A percentile compares a stretch with the other conserved stretches of the same genome.
Conservation (phyloP, 768 basidiomycete species). For the Tylopilus intermedius region DNA sequence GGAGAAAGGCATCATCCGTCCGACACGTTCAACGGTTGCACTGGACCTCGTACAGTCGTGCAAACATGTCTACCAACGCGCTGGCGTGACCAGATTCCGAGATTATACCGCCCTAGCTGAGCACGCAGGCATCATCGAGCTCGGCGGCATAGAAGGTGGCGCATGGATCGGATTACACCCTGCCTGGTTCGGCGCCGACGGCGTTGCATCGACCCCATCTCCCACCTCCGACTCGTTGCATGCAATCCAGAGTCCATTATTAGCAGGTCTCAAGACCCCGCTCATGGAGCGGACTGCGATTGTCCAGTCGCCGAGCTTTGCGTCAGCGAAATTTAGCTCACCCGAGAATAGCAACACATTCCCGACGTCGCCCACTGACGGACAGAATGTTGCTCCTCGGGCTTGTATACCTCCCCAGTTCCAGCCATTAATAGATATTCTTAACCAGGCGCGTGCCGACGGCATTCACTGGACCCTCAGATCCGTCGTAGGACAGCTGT, state of each 20-base stretch:
- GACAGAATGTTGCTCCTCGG: not conserved
- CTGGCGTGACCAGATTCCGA: slow-evolving; percentile 24
- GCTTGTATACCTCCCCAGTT: slow-evolving; percentile 15
- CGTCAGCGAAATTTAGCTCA: not conserved
- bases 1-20: slow-evolving; percentile 28
- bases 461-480: slow-evolving; percentile 35
- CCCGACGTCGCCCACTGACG: not conserved
- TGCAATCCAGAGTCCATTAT: slow-evolving; percentile 4
- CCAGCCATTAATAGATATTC: slow-evolving; percentile 30
- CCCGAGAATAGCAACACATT: not conserved
- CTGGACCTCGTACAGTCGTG: slow-evolving; percentile 29
- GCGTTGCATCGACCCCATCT: slow-evolving; percentile 4
- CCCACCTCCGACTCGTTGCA: slow-evolving; percentile 12
- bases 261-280: slow-evolving; percentile 6
- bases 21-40: slow-evolving; percentile 39
- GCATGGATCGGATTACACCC: slow-evolving; percentile 30
- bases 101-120: slow-evolving; percentile 28
- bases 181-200: slow-evolving; percentile 14
- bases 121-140: slow-evolving; percentile 23
- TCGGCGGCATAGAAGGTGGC: slow-evolving; percentile 10
- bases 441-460: slow-evolving; percentile 29
- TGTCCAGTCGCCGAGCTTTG: not conserved
- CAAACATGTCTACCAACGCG: slow-evolving; percentile 22
- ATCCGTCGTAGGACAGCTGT: slow-evolving; percentile 32
- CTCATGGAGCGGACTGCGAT: slow-evolving; percentile 2